Conservation (phyloP, 345 rosid species). For the Geranium rotundifolium region DNA sequence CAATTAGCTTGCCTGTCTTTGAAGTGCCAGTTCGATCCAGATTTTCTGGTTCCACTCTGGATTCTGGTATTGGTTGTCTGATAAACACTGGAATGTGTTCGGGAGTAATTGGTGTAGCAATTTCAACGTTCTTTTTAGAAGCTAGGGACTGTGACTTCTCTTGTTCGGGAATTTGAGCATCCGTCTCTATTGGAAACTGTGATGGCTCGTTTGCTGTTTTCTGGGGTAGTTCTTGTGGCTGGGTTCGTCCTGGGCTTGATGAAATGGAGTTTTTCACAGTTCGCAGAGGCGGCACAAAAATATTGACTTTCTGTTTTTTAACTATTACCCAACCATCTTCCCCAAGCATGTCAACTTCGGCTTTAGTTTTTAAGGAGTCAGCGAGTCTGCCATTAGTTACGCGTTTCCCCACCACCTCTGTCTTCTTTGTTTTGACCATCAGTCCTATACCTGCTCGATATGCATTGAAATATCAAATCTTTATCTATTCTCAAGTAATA, state of each 20-base stretch:
- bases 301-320: constrained; percentile 57
- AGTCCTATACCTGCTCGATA: constrained; percentile 7
- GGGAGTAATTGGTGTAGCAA: constrained; percentile 13
- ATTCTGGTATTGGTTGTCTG: constrained; percentile 13
- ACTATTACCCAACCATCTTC: constrained; percentile 66
- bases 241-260: constrained; percentile 27
- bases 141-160: constrained; percentile 16
- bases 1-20: constrained; percentile 9
- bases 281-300: constrained; percentile 51
- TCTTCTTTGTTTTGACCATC: constrained; percentile 20
- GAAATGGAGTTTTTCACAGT: constrained; percentile 12
- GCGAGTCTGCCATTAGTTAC: not conserved
- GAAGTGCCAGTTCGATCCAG: not conserved
- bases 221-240: constrained; percentile 16
- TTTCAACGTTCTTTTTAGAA: constrained; percentile 9
- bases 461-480: not conserved
- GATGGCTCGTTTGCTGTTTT: constrained; percentile 14
- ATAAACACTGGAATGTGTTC: constrained; percentile 9
- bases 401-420: not conserved
- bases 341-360: constrained; percentile 19
- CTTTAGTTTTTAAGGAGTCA: constrained; percentile 4
- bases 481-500: not conserved
- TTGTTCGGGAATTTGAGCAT: constrained; percentile 17
- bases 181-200: constrained; percentile 12
- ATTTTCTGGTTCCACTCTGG: constrained; percentile 12